Base-by-base conservation (phyloP, 2,329 filamentous ascomycete species). In the Aspergillus fructus region DNA sequence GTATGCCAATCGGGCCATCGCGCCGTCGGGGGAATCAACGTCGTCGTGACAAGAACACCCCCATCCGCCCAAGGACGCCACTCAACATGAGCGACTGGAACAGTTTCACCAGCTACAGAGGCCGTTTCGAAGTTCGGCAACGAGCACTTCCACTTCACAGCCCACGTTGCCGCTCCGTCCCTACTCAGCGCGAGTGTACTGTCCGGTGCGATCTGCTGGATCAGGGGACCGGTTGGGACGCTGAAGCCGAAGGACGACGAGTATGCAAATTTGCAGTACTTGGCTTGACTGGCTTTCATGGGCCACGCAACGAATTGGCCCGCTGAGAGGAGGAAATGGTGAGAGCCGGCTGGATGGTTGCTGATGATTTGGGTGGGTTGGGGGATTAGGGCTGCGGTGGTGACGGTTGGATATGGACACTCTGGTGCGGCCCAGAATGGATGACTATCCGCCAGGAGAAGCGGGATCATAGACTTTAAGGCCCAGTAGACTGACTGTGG, bases 231-330 rank as follows among this genome's bases (percentile, higher is more conserved):
- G 0, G 71, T 75, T 1, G 74, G 73, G 2, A 77, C 74, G 53
- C 73, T 75, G 59, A 81, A 81, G 0, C 71, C 74, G 40, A 81
- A 81, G 0, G 75, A 64, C 0, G 78, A 81, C 0, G 79, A 81
- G 61, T 81, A 80, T 4, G 77, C 77, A 47, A 80, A 78, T 56
- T 79, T 79, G 60, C 70, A 69, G 59, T 80, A 80, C 49, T 80
- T 80, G 5, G 78, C 77, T 56, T 77, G 54, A 4, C 39, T 56
- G 1, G 55, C 59, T 40, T 59, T 59, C 56, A 62, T 58, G 5
- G 43, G 54, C 57, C 56, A 58, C 4, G 55, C 55, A 8, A 63
- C 63, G 24, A 59, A 63, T 50, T 62, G 64, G 4, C 58, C 64
- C 1, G 62, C 56, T 4, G 48, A 56, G 12, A 66, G 61, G n/a